These are phyloP conservation scores for Nicotiana sylvestris DNA, from an alignment of 257 asterid genomes.

Conservation along the genomic window DNA sequence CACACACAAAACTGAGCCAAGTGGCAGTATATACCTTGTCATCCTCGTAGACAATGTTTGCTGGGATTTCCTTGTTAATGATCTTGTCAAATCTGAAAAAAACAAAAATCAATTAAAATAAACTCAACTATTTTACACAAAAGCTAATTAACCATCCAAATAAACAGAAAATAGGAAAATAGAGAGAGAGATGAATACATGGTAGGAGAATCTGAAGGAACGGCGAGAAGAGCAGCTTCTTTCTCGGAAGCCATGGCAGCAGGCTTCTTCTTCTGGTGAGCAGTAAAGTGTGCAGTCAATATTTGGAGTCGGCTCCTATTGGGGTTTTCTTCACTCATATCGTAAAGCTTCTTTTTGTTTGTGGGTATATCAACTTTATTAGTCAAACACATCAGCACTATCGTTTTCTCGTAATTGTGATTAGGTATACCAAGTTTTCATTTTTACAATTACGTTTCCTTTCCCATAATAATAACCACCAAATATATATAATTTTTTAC, in stretches of 20 bases:
- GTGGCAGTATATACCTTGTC: conserved; percentile 50
- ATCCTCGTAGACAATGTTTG: conserved; percentile 78
- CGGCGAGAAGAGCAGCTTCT: conserved; percentile 81
- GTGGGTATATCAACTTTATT: background rate
- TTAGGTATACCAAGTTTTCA: background rate
- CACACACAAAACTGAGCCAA: background rate
- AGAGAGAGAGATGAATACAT: conserved; percentile 33
- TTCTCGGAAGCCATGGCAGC: conserved; percentile 81
- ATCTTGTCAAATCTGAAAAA: conserved; percentile 83
- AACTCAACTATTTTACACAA: background rate
- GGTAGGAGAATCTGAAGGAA: conserved; percentile 71
- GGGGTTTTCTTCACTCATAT: conserved; percentile 2
- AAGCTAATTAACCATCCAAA: conserved; percentile 12
- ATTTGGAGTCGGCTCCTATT: conserved; percentile 36
- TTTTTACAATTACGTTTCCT: background rate
- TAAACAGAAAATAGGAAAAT: background rate
- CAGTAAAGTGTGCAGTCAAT: conserved; percentile 44
- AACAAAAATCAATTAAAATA: background rate
- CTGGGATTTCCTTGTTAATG: conserved; percentile 77
- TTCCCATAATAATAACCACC: too few species aligned
- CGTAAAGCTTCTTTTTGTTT: background rate
- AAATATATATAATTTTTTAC: too few species aligned
- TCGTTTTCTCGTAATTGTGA: too few species aligned
- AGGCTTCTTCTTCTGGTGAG: conserved; percentile 9
- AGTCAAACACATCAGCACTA: background rate